Evolutionary conservation across 2,329 filamentous ascomycete species (phyloP), one percentile per base, ranked within the genome.

Genomic region (Fusarium paranaense): DNA sequence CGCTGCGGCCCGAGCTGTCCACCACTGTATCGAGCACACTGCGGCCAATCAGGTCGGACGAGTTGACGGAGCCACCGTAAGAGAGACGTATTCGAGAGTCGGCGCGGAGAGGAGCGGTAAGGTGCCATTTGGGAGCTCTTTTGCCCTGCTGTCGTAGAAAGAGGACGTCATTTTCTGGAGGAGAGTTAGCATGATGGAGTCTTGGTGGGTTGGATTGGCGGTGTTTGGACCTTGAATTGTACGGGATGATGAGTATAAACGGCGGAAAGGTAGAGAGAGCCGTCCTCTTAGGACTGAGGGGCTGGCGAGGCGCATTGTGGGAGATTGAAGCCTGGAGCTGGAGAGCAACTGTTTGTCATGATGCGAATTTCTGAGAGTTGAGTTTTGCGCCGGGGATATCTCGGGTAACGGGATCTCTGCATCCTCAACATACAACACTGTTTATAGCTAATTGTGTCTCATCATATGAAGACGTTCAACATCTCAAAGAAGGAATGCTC

Each of bases 41-140:
- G 71, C 87, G 89, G 42, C 92, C 93, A 76, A 95, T 92, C 65
- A 95, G 88, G 40, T 90, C 87, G 62, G 83, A 81, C 62, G 89
- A 87, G 0, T 80, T 71, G 13, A 92, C 76, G 0, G 79, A 78
- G 7, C 89, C 89, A 37, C 85, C 85, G 63, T 90, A 85, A 1
- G 76, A 76, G 3, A 85, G 80, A 33, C 78, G 81, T 62, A 85
- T 76, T n/a, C 69, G 77, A 14, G 72, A 65, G 10, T 78, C 79
- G 7, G 78, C 65, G 5, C 79, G 79, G 7, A 86, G 78, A 16
- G 83, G 82, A 1, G 79, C 69, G 2, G 82, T 83, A 35, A 86
- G 80, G 50, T 82, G 82, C 80, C 83, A 84, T 75, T 81, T 82
- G 6, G 83, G 78, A 35, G 78, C 75, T 20, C 77, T 83, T 47